phyloP scores from a whole-genome alignment of 73 alveolate genomes.

The Blepharisma japonicum region DNA sequence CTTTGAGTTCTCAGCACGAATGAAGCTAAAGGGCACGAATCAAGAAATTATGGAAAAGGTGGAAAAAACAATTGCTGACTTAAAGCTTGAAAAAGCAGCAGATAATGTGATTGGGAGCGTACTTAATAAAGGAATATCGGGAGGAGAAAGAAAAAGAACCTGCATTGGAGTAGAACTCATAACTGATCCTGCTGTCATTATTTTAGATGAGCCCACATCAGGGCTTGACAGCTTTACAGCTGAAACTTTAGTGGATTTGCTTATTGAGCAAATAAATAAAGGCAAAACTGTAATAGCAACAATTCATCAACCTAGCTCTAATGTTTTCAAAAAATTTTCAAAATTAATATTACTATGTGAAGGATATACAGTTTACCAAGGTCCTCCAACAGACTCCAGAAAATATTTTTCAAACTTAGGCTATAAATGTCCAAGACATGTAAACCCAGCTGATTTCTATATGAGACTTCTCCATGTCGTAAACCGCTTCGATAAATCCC shows the following conservation, averaged over 20 bases:
- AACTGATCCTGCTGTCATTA: neutral
- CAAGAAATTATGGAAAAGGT: too few species aligned
- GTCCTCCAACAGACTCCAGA: conserved; percentile 28
- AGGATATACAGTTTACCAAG: conserved; percentile 44
- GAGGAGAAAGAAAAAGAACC: neutral
- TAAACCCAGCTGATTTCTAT: conserved; percentile 69
- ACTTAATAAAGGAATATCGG: conserved; percentile 1
- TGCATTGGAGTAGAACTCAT: neutral
- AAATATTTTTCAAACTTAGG: conserved; percentile 49
- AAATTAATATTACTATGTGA: conserved; percentile 31
- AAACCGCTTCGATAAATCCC: too few species aligned
- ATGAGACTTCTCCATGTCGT: conserved; percentile 6
- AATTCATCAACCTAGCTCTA: neutral
- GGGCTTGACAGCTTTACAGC: conserved; percentile 21
- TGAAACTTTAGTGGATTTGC: neutral
- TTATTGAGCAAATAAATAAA: neutral
- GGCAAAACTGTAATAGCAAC: neutral
- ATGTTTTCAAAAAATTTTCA: neutral
- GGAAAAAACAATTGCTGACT: too few species aligned
- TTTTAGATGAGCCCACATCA: conserved; percentile 13
- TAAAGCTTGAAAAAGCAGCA: too few species aligned
- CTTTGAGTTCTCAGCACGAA: conserved; percentile 51
- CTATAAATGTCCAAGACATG: conserved; percentile 52
- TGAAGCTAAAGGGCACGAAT: neutral
- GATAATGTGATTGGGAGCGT: neutral